Conservation (phyloP, 768 basidiomycete species). For the Suillus luteus region DNA sequence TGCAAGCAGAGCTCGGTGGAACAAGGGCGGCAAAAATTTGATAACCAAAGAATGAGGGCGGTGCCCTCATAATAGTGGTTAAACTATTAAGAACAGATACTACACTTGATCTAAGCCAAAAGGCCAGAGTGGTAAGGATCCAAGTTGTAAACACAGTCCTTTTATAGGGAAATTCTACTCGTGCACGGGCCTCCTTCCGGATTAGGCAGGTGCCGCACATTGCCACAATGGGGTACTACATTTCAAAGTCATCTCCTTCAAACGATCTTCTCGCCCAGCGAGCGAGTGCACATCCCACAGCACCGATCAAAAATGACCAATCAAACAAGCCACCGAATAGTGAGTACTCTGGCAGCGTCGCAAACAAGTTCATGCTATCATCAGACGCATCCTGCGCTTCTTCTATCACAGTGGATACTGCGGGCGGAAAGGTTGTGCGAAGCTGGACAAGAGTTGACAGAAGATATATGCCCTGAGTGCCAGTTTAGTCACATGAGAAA, state of each 20-base stretch:
- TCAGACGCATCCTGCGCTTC: slow-evolving; percentile 12
- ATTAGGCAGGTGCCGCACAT: neutral
- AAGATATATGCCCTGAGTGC: slow-evolving; percentile 71
- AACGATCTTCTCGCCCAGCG: slow-evolving; percentile 53
- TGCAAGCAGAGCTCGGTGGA: slow-evolving; percentile 57
- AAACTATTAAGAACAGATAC: slow-evolving; percentile 71
- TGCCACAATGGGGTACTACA: neutral
- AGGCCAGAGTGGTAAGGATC: slow-evolving; percentile 51
- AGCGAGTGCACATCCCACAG: slow-evolving; percentile 45
- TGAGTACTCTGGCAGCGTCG: slow-evolving; percentile 72
- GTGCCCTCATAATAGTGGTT: slow-evolving; percentile 62
- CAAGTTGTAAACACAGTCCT: neutral
- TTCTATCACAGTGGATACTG: slow-evolving; percentile 26
- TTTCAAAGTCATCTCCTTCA: slow-evolving; percentile 20
- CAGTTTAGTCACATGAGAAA: neutral
- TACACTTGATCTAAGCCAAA: slow-evolving; percentile 80
- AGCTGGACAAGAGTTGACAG: slow-evolving; percentile 83
- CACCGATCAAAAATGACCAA: slow-evolving; percentile 67
- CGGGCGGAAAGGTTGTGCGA: slow-evolving; percentile 75
- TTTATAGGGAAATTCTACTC: neutral
- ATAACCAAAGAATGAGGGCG: slow-evolving; percentile 58
- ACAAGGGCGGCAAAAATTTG: slow-evolving; percentile 56
- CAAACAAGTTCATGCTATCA: slow-evolving; percentile 54
- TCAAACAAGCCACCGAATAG: slow-evolving; percentile 77
- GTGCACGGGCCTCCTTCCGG: neutral